Evolutionary conservation across 495 filamentous ascomycete species (phyloP).

Genomic region (Penicillium pulvis): DNA sequence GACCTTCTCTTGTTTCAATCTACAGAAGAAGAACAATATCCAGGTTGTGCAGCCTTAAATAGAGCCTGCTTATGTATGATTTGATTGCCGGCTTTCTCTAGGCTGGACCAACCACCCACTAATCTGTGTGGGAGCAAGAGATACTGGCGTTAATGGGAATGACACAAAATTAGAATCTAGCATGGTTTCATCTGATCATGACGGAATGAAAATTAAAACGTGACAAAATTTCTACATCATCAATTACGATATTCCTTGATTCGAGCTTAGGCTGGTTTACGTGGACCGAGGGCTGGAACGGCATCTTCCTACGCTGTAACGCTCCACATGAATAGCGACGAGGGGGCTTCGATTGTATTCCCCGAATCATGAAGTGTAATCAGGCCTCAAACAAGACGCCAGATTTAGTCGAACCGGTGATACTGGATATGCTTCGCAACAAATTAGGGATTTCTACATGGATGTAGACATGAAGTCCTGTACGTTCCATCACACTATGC

Average conservation of each 20-base stretch:
- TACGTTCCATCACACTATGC: no score
- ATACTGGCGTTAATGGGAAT: constrained; percentile 27
- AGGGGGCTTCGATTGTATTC: no score
- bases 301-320: no score
- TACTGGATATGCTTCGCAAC: no score
- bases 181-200: constrained; percentile 19
- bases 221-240: background rate
- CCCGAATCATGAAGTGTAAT: no score
- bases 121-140: constrained; percentile 11
- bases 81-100: constrained; percentile 14
- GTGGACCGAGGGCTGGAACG: no score
- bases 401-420: no score
- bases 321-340: no score
- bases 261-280: background rate
- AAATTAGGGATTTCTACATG: no score
- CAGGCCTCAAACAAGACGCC: no score
- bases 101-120: constrained; percentile 5
- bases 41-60: constrained; percentile 85
- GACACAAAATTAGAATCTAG: constrained; percentile 28
- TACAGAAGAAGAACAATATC: constrained; percentile 97
- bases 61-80: constrained; percentile 12
- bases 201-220: constrained; percentile 8
- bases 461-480: no score
- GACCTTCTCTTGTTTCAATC: constrained; percentile 6
- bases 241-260: background rate